phyloP scores from a whole-genome alignment of 345 rosid genomes.

The Bruguiera parviflora region DNA sequence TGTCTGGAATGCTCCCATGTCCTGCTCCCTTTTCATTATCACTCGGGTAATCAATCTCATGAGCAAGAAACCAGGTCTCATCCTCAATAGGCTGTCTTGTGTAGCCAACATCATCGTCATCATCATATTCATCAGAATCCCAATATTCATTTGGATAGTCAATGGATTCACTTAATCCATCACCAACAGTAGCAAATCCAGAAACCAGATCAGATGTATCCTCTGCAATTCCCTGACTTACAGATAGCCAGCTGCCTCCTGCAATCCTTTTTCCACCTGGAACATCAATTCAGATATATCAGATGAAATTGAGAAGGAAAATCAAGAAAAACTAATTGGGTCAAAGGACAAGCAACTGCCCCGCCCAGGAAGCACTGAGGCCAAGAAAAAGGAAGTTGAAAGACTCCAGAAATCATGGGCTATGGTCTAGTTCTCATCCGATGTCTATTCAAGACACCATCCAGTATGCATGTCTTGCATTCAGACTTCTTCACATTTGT shows the following conservation, averaged over 20 bases:
- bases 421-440: no score
- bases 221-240: constrained; percentile 95
- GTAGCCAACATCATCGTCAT: constrained; percentile 97
- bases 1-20: constrained; percentile 76
- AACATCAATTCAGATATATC: constrained; percentile 22
- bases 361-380: no score
- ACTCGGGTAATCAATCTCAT: constrained; percentile 98
- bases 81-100: constrained; percentile 97
- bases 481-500: no score
- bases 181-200: constrained; percentile 96
- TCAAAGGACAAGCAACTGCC: no score
- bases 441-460: no score
- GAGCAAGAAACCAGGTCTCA: constrained; percentile 97
- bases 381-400: no score
- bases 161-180: constrained; percentile 88
- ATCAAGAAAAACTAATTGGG: no score
- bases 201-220: constrained; percentile 96
- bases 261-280: constrained; percentile 75
- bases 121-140: constrained; percentile 99
- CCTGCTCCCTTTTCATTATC: constrained; percentile 93
- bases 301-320: constrained; percentile 3
- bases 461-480: no score
- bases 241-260: constrained; percentile 97
- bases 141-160: constrained; percentile 92
- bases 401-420: no score